Conservation (phyloP, 2,329 filamentous ascomycete species). For the Fusarium nygamai region DNA sequence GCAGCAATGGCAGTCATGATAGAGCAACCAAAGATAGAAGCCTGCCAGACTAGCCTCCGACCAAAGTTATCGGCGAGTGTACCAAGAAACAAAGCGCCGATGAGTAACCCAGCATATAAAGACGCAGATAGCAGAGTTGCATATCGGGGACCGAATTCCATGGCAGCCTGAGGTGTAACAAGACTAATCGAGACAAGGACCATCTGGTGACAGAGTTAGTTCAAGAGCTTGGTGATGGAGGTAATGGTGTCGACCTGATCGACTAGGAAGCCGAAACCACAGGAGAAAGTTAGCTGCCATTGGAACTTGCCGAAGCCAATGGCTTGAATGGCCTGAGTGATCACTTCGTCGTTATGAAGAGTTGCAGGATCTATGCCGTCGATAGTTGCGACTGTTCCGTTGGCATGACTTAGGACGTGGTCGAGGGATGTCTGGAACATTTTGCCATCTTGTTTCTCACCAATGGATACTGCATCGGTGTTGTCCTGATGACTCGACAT, state of each 20-base stretch:
- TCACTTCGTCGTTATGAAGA: background rate
- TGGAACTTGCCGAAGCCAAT: background rate
- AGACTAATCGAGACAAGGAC: background rate
- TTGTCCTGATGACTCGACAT: background rate
- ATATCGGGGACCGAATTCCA: background rate
- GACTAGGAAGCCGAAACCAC: background rate
- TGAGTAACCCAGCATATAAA: background rate
- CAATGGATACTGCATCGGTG: background rate
- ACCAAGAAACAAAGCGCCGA: background rate
- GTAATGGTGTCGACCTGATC: background rate
- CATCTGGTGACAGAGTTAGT: background rate
- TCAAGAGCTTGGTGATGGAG: accelerated
- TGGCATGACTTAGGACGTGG: background rate
- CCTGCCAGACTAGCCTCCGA: background rate
- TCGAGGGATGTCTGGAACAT: background rate
- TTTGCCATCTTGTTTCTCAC: background rate
- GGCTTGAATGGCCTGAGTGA: background rate
- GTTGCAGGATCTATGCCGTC: background rate
- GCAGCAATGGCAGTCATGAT: background rate
- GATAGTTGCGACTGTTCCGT: background rate
- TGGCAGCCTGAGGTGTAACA: background rate
- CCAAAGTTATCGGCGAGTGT: background rate
- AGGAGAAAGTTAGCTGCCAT: background rate
- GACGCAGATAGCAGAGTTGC: background rate
- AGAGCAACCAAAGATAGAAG: background rate